These are phyloP conservation scores for Mycocentrospora acerina DNA, from an alignment of 2,329 filamentous ascomycete genomes.

Conservation along the genomic window DNA sequence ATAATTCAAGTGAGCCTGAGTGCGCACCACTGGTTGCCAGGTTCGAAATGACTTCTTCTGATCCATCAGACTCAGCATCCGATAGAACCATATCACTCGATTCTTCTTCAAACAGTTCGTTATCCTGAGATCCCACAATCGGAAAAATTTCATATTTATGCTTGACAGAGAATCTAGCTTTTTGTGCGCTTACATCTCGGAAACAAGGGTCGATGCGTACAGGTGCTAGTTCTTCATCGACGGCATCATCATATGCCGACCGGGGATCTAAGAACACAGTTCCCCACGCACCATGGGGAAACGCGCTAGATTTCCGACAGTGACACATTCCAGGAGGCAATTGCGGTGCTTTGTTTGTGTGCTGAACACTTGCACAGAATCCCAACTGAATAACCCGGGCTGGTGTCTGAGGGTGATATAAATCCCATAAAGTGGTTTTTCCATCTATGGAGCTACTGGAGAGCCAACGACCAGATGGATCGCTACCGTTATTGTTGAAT, in stretches of 20 bases:
- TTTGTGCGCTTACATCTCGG: constrained; percentile 9
- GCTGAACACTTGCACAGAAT: constrained; percentile 19
- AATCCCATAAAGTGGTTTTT: constrained; percentile 51
- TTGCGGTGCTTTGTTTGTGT: constrained; percentile 10
- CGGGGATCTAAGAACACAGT: constrained; percentile 29
- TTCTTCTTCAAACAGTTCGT: background rate
- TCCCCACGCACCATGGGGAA: constrained; percentile 32
- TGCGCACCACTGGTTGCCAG: background rate
- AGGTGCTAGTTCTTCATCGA: background rate
- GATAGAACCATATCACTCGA: constrained; percentile 8
- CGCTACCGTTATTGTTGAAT: constrained; percentile 60
- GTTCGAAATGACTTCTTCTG: background rate
- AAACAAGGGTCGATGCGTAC: constrained; percentile 7
- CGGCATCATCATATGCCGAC: constrained; percentile 20
- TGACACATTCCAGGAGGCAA: constrained; percentile 8
- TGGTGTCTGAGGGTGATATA: constrained; percentile 22
- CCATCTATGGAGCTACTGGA: constrained; percentile 59
- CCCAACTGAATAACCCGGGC: constrained; percentile 25
- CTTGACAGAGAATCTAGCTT: constrained; percentile 8
- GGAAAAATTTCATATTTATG: background rate
- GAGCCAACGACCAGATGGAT: constrained; percentile 58
- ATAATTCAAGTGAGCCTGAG: too few species aligned
- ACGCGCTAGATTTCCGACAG: constrained; percentile 10
- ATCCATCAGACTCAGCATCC: constrained; percentile 1
- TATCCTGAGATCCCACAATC: background rate